Evolutionary conservation across 1,284 basidiomycete genomes (phyloP).

Genomic region (Malassezia furfur): DNA sequence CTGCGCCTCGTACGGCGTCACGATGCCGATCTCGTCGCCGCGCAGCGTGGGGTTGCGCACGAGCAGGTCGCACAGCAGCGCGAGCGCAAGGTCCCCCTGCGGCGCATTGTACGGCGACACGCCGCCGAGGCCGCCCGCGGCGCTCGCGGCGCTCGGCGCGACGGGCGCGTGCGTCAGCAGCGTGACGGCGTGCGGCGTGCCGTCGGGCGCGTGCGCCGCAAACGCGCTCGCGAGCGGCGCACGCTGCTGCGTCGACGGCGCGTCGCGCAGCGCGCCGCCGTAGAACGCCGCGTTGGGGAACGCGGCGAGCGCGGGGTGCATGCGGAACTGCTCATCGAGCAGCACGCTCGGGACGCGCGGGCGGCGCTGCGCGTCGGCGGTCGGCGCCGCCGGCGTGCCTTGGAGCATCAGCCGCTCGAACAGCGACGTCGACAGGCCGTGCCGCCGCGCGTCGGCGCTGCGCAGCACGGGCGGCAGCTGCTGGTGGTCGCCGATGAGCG

Average conservation of each 20-base stretch:
- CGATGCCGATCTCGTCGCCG: conserved; percentile 39
- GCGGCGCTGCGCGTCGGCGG: conserved; percentile 52
- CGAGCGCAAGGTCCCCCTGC: conserved; percentile 43
- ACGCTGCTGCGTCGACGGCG: conserved; percentile 49
- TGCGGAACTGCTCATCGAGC: conserved; percentile 84
- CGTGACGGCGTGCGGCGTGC: conserved; percentile 4
- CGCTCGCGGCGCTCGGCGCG: background rate
- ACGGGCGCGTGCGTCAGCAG: conserved; percentile 15
- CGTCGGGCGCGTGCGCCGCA: conserved; percentile 6
- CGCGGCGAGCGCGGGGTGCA: conserved; percentile 78
- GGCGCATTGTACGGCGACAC: conserved; percentile 29
- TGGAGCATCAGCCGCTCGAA: conserved; percentile 77
- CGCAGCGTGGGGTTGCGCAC: conserved; percentile 25
- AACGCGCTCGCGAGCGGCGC: conserved; percentile 25
- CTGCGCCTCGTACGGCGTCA: conserved; percentile 42
- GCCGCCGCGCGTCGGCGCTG: conserved; percentile 51
- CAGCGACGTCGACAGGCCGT: conserved; percentile 67
- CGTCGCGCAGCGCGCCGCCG: conserved; percentile 60
- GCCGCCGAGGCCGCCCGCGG: background rate
- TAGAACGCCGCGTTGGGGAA: conserved; percentile 83
- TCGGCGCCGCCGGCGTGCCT: conserved; percentile 50
- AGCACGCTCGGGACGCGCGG: conserved; percentile 51
- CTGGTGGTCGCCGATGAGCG: conserved; percentile 89
- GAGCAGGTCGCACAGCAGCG: conserved; percentile 34
- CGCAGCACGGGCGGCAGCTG: conserved; percentile 85